Evolutionary conservation across 2,329 filamentous ascomycete genomes (phyloP).

Genomic region (Sclerotiophoma versabilis): DNA sequence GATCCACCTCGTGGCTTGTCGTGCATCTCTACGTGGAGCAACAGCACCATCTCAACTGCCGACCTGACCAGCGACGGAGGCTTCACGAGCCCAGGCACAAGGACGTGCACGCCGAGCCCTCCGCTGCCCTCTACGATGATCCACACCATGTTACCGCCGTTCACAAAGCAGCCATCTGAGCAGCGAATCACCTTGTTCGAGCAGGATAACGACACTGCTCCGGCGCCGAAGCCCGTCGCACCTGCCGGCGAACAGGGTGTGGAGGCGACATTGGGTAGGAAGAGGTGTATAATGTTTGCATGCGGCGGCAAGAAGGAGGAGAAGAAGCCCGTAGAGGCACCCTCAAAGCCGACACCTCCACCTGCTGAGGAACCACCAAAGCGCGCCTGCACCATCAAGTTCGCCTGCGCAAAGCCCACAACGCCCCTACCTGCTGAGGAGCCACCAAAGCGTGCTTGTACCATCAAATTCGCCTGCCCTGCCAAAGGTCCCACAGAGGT

Average conservation of each 20-base stretch:
- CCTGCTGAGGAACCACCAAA: constrained; percentile 50
- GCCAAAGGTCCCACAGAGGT: constrained; percentile 55
- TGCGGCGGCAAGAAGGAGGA: constrained; percentile 66
- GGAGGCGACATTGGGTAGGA: constrained; percentile 73
- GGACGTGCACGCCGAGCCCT: constrained; percentile 87
- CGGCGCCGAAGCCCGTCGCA: neutral
- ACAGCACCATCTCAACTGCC: constrained; percentile 81
- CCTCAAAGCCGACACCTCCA: constrained; percentile 29
- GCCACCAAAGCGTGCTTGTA: constrained; percentile 63
- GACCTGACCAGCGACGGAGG: constrained; percentile 96
- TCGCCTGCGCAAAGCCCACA: constrained; percentile 62
- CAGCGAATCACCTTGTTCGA: constrained; percentile 48
- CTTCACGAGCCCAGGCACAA: constrained; percentile 81
- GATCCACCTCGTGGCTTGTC: constrained; percentile 53
- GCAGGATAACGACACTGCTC: constrained; percentile 40
- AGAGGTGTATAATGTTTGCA: constrained; percentile 91
- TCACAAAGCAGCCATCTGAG: constrained; percentile 49
- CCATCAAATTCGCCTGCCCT: constrained; percentile 79
- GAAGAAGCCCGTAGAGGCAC: constrained; percentile 43
- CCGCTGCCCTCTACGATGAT: constrained; percentile 69
- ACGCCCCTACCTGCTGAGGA: constrained; percentile 28
- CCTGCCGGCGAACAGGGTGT: constrained; percentile 62
- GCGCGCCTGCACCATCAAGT: constrained; percentile 73
- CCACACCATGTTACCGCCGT: constrained; percentile 45
- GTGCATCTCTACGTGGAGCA: constrained; percentile 76